Percentiles rank a stretch among this genome's conserved stretches.
These are phyloP conservation scores for Tylopilus plumbeoviolaceoides DNA, from an alignment of 768 basidiomycete genomes.

Conservation along the genomic window DNA sequence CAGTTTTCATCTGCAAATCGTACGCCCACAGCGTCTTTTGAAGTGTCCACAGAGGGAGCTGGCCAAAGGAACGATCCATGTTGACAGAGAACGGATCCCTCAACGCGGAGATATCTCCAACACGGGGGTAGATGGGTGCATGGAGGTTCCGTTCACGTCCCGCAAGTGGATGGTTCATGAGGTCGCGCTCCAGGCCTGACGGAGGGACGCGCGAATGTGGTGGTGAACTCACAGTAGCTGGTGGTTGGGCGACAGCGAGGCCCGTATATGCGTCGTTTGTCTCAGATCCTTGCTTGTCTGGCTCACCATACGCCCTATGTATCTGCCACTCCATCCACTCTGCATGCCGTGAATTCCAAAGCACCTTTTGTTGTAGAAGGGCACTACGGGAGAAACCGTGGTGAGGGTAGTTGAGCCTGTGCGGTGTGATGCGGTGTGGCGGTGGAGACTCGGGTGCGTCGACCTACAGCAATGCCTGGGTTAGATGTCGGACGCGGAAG, in stretches of 20 bases:
- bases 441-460: background rate
- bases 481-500: too few relatives aligned
- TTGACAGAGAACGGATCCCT: constrained; percentile 54
- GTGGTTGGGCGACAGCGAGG: constrained; percentile 10
- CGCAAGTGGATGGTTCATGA: constrained; percentile 6
- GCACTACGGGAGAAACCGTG: constrained; percentile 63
- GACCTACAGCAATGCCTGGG: too few relatives aligned
- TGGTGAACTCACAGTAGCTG: constrained; percentile 2
- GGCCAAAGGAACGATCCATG: constrained; percentile 57
- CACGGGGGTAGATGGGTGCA: constrained; percentile 48
- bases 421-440: constrained; percentile 12
- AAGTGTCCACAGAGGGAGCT: constrained; percentile 61
- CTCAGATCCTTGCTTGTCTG: background rate
- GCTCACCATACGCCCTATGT: constrained; percentile 5
- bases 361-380: constrained; percentile 54
- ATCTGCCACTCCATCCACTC: constrained; percentile 42
- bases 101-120: constrained; percentile 56
- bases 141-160: constrained; percentile 15
- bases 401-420: constrained; percentile 46
- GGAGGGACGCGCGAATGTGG: constrained; percentile 19
- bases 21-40: constrained; percentile 62
- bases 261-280: constrained; percentile 27
- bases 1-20: constrained; percentile 42
- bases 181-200: constrained; percentile 33
- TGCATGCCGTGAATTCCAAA: constrained; percentile 58